These are phyloP conservation scores for Leishmania tropica DNA, from an alignment of 208 protist genomes.

Conservation along the genomic window DNA sequence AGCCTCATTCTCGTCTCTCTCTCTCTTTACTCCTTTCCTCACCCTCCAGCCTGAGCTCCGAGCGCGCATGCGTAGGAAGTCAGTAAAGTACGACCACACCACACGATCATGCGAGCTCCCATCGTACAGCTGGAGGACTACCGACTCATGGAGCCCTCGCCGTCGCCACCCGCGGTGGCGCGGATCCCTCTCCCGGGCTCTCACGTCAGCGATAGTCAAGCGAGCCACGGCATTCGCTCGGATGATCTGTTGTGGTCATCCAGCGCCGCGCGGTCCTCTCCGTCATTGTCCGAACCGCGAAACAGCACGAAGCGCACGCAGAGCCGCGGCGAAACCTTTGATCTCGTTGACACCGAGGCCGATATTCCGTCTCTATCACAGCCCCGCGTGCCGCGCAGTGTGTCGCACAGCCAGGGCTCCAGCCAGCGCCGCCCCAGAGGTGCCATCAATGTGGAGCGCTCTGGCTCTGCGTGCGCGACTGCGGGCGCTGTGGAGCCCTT, in stretches of 20 bases:
- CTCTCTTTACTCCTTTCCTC: not conserved
- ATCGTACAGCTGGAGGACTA: slow-evolving; percentile 12
- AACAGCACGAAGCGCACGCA: not conserved
- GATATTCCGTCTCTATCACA: not conserved
- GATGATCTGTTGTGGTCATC: slow-evolving; percentile 3
- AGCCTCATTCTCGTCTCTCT: not conserved
- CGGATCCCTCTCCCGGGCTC: slow-evolving; percentile 1
- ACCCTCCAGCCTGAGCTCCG: not conserved
- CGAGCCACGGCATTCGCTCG: not conserved
- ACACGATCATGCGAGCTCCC: not conserved
- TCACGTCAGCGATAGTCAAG: not conserved
- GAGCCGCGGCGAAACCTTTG: not conserved
- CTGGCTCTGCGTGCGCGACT: not conserved
- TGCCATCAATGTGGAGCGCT: not conserved
- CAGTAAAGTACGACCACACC: not conserved
- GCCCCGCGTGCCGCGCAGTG: not conserved
- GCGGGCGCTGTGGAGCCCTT: not conserved
- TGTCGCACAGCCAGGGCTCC: not conserved
- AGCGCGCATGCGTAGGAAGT: not conserved
- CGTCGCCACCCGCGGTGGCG: slow-evolving; percentile 18
- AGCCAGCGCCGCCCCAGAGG: not conserved
- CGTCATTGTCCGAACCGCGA: not conserved
- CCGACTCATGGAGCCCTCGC: slow-evolving; percentile 26
- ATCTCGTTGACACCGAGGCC: not conserved
- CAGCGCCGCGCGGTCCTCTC: not conserved